These are phyloP conservation scores for Ascochyta clinopodiicola DNA, from an alignment of 2,329 filamentous ascomycete genomes.

Conservation along the genomic window DNA sequence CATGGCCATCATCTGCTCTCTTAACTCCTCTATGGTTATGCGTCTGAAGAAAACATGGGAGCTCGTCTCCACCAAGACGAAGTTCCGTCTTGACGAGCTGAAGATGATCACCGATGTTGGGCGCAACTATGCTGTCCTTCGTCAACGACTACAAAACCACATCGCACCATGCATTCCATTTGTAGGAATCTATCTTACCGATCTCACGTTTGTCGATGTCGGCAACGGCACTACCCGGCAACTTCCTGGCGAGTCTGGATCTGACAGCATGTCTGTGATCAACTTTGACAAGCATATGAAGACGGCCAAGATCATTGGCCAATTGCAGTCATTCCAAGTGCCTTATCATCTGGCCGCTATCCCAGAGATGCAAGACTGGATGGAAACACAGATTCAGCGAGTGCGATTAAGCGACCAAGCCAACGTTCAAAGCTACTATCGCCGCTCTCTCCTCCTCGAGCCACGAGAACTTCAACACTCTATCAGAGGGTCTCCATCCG, in stretches of 20 bases:
- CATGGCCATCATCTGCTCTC: constrained; percentile 94
- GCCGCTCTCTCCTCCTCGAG: constrained; percentile 83
- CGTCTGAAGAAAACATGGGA: constrained; percentile 94
- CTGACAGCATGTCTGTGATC: constrained; percentile 79
- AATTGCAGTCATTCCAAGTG: constrained; percentile 94
- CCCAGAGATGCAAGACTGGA: constrained; percentile 91
- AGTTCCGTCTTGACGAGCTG: constrained; percentile 77
- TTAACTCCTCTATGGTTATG: constrained; percentile 90
- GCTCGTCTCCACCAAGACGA: constrained; percentile 80
- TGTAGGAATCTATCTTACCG: constrained; percentile 93
- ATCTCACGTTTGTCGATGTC: constrained; percentile 93
- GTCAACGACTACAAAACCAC: constrained; percentile 81
- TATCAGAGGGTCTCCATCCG: constrained; percentile 32
- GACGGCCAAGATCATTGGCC: constrained; percentile 93
- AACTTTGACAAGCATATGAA: constrained; percentile 98
- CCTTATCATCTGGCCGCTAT: constrained; percentile 85
- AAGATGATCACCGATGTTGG: constrained; percentile 87
- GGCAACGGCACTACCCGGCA: constrained; percentile 88
- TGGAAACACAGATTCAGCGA: constrained; percentile 78
- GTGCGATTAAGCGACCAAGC: constrained; percentile 71
- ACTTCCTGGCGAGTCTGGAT: constrained; percentile 64
- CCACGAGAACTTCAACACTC: constrained; percentile 64
- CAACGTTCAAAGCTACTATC: constrained; percentile 73
- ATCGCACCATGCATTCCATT: constrained; percentile 94
- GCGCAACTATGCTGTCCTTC: constrained; percentile 88